phyloP scores from a whole-genome alignment of 768 basidiomycete genomes.

The Suillus plorans region DNA sequence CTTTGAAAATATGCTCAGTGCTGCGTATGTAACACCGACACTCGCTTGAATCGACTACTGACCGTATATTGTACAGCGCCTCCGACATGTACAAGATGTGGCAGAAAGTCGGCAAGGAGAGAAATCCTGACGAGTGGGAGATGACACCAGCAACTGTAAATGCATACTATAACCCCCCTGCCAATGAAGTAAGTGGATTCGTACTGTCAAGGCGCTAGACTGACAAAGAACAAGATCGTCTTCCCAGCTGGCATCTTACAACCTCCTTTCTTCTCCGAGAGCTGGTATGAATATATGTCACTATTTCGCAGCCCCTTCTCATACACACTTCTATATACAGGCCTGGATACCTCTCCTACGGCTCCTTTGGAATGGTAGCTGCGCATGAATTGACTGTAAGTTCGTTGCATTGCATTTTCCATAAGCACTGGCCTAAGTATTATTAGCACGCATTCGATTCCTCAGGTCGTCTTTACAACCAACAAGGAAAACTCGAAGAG shows the following conservation, averaged over 20 bases:
- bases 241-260: slow-evolving; percentile 97
- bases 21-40: slow-evolving; percentile 40
- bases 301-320: background rate
- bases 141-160: slow-evolving; percentile 88
- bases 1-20: slow-evolving; percentile 80
- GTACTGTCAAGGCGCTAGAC: background rate
- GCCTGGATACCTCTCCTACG: slow-evolving; percentile 90
- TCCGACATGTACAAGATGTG: slow-evolving; percentile 69
- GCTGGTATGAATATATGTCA: slow-evolving; percentile 52
- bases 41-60: slow-evolving; percentile 2
- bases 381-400: slow-evolving; percentile 88
- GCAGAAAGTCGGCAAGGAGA: slow-evolving; percentile 66
- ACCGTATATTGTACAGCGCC: slow-evolving; percentile 36
- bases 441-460: slow-evolving; percentile 87
- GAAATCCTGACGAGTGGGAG: slow-evolving; percentile 79
- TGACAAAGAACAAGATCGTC: slow-evolving; percentile 58
- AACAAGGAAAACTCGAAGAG: slow-evolving; percentile 79
- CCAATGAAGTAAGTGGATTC: slow-evolving; percentile 65
- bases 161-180: slow-evolving; percentile 85
- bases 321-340: slow-evolving; percentile 33
- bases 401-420: slow-evolving; percentile 4
- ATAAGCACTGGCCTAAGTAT: background rate
- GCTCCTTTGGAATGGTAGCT: slow-evolving; percentile 90
- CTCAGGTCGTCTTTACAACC: slow-evolving; percentile 86
- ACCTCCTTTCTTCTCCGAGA: slow-evolving; percentile 83